Evolutionary conservation across 2,329 filamentous ascomycete species (phyloP), one percentile per base, ranked within the genome.

Genomic region (Botrytis porri): DNA sequence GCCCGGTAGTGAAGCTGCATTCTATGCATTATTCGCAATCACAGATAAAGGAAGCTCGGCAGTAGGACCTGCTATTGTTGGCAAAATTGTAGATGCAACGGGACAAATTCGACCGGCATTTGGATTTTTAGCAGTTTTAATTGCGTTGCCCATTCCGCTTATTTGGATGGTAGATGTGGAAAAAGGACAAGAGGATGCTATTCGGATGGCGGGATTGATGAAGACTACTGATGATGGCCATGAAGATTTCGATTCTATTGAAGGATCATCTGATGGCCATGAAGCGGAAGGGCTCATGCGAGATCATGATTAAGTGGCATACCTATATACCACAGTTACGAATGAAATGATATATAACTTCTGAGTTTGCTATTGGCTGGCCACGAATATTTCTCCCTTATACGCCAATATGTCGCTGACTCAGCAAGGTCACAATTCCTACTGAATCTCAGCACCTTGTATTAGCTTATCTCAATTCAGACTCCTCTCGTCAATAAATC

Each of bases 41-140:
- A 98, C 96, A 2, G 96, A 99, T 82, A 99, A 99, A 82, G 95
- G 95, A 1, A 96, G 93, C 35, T 97, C 93, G 80, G 86, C 98
- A 3, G 98, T 99, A 82, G 96, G 96, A 0, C 96, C 96, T 0
- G 92, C 94, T 0, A 95, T 99, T 80, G 96, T 99, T 0, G 96
- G 95, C 1, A 89, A 90, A 20, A 97, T 99, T 76, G 97, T 96
- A 20, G 95, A 98, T 82, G 88, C 85, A 69, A 92, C 91, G 41
- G 93, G 93, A 8, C 90, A 93, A 77, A 95, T 96, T 73, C 87
- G 93, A 66, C 92, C 92, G 10, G 95, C 95, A 0, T 99, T 99
- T 82, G 94, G 92, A 86, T 99, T 99, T 81, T 85, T 99, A 59
- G 94, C 93, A 0, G 85, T 90, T 8, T 84, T 99, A n/a, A 92